A percentile compares a stretch with the other conserved stretches of the same genome.
Conservation (phyloP, 352 stramenopile genomes). For the Pythium angustatum region DNA sequence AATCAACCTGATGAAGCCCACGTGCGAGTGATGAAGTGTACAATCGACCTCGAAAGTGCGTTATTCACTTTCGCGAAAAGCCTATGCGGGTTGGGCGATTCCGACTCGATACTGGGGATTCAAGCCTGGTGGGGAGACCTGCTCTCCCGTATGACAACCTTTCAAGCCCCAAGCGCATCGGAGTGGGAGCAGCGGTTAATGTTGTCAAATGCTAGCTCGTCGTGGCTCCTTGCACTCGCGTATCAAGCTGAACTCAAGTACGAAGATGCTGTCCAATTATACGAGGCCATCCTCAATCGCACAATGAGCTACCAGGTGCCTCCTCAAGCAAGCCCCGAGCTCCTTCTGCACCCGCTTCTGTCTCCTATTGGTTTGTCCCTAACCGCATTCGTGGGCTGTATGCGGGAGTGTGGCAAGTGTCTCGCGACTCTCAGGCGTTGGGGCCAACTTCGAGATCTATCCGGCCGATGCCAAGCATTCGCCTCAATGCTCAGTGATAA, state of each 20-base stretch:
- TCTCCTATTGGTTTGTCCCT: constrained; percentile 16
- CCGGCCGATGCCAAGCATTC: constrained; percentile 17
- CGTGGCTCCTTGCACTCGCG: constrained; percentile 21
- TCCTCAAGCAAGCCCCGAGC: background rate
- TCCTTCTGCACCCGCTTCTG: constrained; percentile 13
- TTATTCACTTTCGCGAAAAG: constrained; percentile 20
- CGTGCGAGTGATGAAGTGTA: constrained; percentile 15
- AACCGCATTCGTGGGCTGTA: constrained; percentile 15
- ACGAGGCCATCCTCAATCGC: constrained; percentile 10
- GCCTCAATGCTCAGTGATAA: background rate
- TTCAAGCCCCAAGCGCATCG: constrained; percentile 5
- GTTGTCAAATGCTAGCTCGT: constrained; percentile 1
- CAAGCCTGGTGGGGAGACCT: constrained; percentile 22
- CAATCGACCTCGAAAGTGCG: constrained; percentile 19
- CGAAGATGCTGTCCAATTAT: constrained; percentile 21
- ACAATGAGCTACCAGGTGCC: constrained; percentile 8
- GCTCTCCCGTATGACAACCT: constrained; percentile 1
- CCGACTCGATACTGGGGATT: constrained; percentile 23
- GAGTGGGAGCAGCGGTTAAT: constrained; percentile 10
- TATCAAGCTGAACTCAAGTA: constrained; percentile 27
- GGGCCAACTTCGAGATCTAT: constrained; percentile 12
- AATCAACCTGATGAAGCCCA: background rate
- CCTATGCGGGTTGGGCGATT: constrained; percentile 18
- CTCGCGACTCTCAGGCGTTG: constrained; percentile 15
- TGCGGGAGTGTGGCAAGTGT: constrained; percentile 20